Evolutionary conservation across 192 early-diverging fungal species (phyloP).

Genomic region (Backusella morwellensis): DNA sequence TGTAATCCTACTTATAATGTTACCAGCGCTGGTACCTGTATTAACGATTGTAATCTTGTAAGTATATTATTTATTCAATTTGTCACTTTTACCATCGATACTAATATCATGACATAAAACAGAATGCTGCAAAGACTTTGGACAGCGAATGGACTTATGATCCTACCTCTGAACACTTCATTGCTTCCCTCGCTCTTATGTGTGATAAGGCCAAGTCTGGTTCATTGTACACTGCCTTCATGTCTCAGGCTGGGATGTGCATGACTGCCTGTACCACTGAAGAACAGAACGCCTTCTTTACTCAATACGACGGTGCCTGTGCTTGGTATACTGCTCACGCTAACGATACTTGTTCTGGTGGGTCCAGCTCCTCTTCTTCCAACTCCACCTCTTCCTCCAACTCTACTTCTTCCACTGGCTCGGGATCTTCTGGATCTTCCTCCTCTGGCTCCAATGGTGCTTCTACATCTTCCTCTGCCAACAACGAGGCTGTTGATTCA

Average conservation of each 20-base stretch:
- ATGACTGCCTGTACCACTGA: constrained; percentile 6
- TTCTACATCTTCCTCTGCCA: constrained; percentile 19
- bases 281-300: constrained; percentile 25
- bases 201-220: constrained; percentile 23
- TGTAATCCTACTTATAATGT: constrained; percentile 30
- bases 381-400: background rate
- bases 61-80: background rate
- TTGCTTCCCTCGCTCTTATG: constrained; percentile 24
- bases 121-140: constrained; percentile 31
- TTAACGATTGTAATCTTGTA: constrained; percentile 31
- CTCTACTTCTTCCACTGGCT: background rate
- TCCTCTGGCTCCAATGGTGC: background rate
- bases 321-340: constrained; percentile 21
- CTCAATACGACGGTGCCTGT: constrained; percentile 19
- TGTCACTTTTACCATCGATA: background rate
- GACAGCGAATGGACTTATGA: constrained; percentile 23
- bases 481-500: constrained; percentile 42
- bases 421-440: background rate
- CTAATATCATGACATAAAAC: background rate
- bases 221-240: constrained; percentile 29
- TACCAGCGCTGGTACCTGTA: constrained; percentile 22
- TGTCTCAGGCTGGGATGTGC: constrained; percentile 34
- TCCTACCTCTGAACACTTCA: constrained; percentile 24
- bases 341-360: constrained; percentile 4
- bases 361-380: background rate